phyloP scores from a whole-genome alignment of 2,329 filamentous ascomycete genomes.

The Alternaria incomplexa region DNA sequence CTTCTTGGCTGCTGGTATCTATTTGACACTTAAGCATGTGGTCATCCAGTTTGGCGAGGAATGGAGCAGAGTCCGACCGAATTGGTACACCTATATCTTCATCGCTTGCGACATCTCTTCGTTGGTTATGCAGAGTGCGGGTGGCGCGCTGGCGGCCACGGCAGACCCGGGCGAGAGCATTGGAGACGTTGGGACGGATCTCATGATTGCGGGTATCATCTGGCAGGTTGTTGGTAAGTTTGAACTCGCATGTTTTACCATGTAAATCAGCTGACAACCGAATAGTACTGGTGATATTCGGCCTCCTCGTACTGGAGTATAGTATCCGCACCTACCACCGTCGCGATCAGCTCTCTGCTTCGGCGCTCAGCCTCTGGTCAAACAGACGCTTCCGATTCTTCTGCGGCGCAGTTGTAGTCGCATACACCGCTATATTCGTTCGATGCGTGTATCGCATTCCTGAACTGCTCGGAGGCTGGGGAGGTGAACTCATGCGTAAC shows the following conservation, averaged over 20 bases:
- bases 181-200: constrained; percentile 55
- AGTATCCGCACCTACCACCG: constrained; percentile 26
- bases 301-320: constrained; percentile 47
- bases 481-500: constrained; percentile 52
- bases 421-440: constrained; percentile 53
- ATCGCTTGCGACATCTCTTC: constrained; percentile 62
- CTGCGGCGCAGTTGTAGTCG: constrained; percentile 38
- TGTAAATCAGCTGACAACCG: constrained; percentile 18
- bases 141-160: constrained; percentile 62
- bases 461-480: constrained; percentile 54
- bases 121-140: constrained; percentile 62
- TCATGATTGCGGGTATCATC: constrained; percentile 63
- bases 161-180: constrained; percentile 47
- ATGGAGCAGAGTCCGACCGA: constrained; percentile 31
- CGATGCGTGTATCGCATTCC: constrained; percentile 56
- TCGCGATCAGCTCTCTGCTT: constrained; percentile 16
- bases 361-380: constrained; percentile 16
- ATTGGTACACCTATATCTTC: constrained; percentile 63
- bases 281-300: constrained; percentile 52
- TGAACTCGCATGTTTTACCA: constrained; percentile 28
- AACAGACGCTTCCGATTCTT: constrained; percentile 27
- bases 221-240: constrained; percentile 59
- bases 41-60: constrained; percentile 58
- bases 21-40: constrained; percentile 62
- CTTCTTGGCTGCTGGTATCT: constrained; percentile 62